Evolutionary conservation across 257 asterid genomes (phyloP), one percentile per base, ranked within the genome.

Genomic region (Solanum bulbocastanum): DNA sequence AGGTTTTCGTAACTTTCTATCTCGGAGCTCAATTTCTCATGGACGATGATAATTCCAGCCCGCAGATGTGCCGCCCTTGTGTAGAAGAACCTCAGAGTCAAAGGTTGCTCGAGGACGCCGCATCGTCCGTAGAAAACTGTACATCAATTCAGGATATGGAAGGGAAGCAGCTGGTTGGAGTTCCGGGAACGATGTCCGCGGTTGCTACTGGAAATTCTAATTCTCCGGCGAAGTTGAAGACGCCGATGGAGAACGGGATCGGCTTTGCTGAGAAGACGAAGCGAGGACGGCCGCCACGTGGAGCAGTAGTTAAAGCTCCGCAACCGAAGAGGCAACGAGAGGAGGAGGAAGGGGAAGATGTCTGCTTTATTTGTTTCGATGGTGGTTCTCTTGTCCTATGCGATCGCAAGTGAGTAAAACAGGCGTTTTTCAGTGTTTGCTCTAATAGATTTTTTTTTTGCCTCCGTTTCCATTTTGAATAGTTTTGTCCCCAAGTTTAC

Each of bases 351-450:
- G 98, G 93, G 84, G 99, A 96, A 74, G 99, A 97, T 83, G 99
- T 96, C 27, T 97, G 99, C 93, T 97, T 97, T 85, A 96, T 97
- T 49, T 97, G 99, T 94, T 97, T 96, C 30, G 99, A 97, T 87
- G 99, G 98, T 15, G 99, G 99, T 72, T 92, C 96, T 18, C 93
- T 97, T 25, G 98, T 97, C 32, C 94, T 97, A 44, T 97, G 99
- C 88, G 99, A 97, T 93, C 95, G 98, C 91, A 96, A 94, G 99
- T 96, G 91, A 93, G 98, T 93, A 4, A 49, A 35, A 8, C 3
- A 42, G 27, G 85, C 68, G 68, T 32, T 81, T 81, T 81, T 46
- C 66, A 30, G 18, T 46, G 37, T 81, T 82, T 39, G 6, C 85
- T 10, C 22, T 27, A 79, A 27, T 79, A 16, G 20, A 8, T 6